These are phyloP conservation scores for Phytophthora aleatoria DNA, from an alignment of 352 stramenopile species.

Conservation along the genomic window DNA sequence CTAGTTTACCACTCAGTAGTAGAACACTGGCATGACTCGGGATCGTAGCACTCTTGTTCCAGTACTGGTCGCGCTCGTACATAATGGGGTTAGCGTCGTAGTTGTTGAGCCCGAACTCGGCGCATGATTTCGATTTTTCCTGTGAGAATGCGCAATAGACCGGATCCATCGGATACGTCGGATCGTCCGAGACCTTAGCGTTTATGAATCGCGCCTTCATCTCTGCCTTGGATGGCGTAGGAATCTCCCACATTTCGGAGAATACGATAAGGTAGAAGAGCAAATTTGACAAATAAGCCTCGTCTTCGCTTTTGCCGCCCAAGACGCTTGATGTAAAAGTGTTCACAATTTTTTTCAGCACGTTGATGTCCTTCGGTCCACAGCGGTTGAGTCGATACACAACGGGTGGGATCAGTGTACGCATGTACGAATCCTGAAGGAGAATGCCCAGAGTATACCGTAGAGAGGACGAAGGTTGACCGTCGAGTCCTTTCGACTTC, in stretches of 20 bases:
- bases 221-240: constrained; percentile 13
- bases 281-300: constrained; percentile 32
- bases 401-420: constrained; percentile 39
- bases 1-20: constrained; percentile 8
- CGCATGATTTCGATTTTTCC: constrained; percentile 6
- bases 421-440: constrained; percentile 23
- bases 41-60: constrained; percentile 11
- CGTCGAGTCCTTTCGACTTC: constrained; percentile 10
- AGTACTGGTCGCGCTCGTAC: constrained; percentile 12
- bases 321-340: background rate
- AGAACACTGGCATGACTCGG: constrained; percentile 11
- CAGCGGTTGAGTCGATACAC: constrained; percentile 44
- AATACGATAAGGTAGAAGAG: constrained; percentile 49
- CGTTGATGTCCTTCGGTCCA: constrained; percentile 19
- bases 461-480: constrained; percentile 24
- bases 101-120: constrained; percentile 1
- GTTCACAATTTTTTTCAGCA: constrained; percentile 30
- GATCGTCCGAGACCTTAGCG: constrained; percentile 4
- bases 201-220: constrained; percentile 24
- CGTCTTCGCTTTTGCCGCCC: constrained; percentile 13
- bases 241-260: constrained; percentile 52
- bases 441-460: constrained; percentile 30
- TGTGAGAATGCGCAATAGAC: constrained; percentile 13
- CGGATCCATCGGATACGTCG: constrained; percentile 7
- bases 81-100: constrained; percentile 9